phyloP scores from a whole-genome alignment of 306 rosid genomes.

The Fagus sylvatica region DNA sequence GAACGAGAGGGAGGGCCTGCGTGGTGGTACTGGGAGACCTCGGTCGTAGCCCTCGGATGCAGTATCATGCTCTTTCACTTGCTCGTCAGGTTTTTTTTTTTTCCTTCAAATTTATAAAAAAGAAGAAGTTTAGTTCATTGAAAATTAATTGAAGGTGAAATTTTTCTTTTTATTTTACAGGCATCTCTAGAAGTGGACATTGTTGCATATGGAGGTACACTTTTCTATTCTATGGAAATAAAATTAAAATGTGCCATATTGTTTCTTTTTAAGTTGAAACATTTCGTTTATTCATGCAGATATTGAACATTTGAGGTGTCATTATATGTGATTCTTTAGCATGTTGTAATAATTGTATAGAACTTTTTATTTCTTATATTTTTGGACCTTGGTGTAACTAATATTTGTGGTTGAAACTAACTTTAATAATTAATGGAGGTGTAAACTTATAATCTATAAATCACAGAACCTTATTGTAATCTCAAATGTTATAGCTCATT shows the following conservation, averaged over 20 bases:
- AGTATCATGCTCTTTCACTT: slow-evolving; percentile 90
- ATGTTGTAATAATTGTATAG: neutral
- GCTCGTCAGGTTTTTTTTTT: slow-evolving; percentile 63
- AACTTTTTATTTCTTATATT: neutral
- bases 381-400: neutral
- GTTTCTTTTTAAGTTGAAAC: too few relatives aligned
- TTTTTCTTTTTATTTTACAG: slow-evolving; percentile 42
- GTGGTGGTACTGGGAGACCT: slow-evolving; percentile 90
- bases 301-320: too few relatives aligned
- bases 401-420: neutral
- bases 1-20: slow-evolving; percentile 82
- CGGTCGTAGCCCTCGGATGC: slow-evolving; percentile 99
- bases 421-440: too few relatives aligned
- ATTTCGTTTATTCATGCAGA: too few relatives aligned
- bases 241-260: neutral
- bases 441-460: neutral
- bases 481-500: neutral
- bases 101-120: too few relatives aligned
- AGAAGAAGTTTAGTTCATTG: too few relatives aligned
- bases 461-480: neutral
- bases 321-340: too few relatives aligned
- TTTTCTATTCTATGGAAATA: neutral
- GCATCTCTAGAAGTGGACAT: slow-evolving; percentile 71
- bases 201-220: slow-evolving; percentile 87
- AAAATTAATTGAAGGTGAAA: neutral